A percentile compares a stretch with the other conserved stretches of the same genome.
These are phyloP conservation scores for Rhodotorula taiwanensis DNA, from an alignment of 768 basidiomycete species.

Conservation along the genomic window DNA sequence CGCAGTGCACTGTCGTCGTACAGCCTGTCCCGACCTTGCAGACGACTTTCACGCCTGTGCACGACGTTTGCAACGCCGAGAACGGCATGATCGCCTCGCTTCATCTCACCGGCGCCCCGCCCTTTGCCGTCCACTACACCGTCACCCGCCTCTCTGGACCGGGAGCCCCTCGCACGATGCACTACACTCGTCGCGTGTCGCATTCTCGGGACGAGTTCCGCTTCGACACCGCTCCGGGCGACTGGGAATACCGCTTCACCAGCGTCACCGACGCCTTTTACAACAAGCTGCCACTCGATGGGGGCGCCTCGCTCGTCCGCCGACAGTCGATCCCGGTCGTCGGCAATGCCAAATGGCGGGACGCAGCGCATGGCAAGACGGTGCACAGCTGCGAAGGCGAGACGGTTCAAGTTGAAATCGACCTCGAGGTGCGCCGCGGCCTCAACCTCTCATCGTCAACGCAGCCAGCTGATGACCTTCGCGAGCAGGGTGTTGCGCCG, in stretches of 20 bases:
- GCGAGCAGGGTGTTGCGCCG: slow-evolving; percentile 69
- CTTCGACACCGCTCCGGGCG: slow-evolving; percentile 25
- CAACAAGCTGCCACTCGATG: slow-evolving; percentile 10
- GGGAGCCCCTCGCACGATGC: not conserved
- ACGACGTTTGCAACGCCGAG: slow-evolving; percentile 32
- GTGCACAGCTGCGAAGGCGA: slow-evolving; percentile 65
- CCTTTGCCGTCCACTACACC: slow-evolving; percentile 32
- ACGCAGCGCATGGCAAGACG: slow-evolving; percentile 20
- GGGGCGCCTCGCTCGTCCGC: not conserved
- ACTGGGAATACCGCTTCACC: slow-evolving; percentile 32
- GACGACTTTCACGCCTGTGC: slow-evolving; percentile 21
- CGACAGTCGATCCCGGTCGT: slow-evolving; percentile 17
- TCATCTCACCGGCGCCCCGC: slow-evolving; percentile 30
- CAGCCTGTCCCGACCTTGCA: slow-evolving; percentile 30
- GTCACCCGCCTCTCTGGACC: slow-evolving; percentile 1
- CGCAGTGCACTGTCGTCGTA: slow-evolving; percentile 26
- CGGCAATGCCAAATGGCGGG: slow-evolving; percentile 27
- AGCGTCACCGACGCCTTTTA: slow-evolving; percentile 32
- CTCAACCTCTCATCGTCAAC: not conserved
- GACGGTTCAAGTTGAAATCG: slow-evolving; percentile 67
- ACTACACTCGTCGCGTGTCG: slow-evolving; percentile 1
- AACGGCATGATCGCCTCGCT: slow-evolving; percentile 23
- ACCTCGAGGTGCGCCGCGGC: slow-evolving; percentile 60
- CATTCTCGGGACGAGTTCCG: slow-evolving; percentile 26
- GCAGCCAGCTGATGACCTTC: not conserved